Conservation (phyloP, 1,139 yeast genomes). For the Geotrichum fermentans region DNA sequence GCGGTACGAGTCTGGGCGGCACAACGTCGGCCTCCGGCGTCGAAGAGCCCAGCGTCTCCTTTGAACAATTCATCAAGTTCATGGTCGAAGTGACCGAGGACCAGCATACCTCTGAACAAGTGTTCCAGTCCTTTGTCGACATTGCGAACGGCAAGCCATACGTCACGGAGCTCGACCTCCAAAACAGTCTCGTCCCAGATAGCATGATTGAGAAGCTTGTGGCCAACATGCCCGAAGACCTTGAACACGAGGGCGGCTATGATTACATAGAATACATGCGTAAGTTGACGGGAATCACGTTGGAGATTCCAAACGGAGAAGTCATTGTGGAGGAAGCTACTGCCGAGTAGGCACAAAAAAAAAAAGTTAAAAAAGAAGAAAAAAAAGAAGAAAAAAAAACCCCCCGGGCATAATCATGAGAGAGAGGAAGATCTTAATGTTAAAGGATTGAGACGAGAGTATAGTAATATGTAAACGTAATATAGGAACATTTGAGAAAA, state of each 20-base stretch:
- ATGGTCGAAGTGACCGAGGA: slow-evolving; percentile 43
- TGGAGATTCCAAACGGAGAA: slow-evolving; percentile 8
- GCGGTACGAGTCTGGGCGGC: slow-evolving; percentile 1
- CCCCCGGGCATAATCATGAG: no score
- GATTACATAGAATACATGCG: slow-evolving; percentile 37
- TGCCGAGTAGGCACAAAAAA: background rate
- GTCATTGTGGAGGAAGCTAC: background rate
- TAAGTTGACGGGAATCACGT: slow-evolving; percentile 21
- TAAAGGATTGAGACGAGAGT: no score
- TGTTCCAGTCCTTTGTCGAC: slow-evolving; percentile 39
- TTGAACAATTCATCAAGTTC: slow-evolving; percentile 40
- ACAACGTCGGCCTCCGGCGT: background rate
- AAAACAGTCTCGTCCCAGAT: slow-evolving; percentile 38
- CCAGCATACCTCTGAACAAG: slow-evolving; percentile 41
- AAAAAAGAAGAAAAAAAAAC: background rate
- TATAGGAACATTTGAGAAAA: no score
- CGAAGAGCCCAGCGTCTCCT: slow-evolving; percentile 30
- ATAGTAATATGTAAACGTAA: no score
- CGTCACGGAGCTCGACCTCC: slow-evolving; percentile 41
- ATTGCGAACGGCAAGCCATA: slow-evolving; percentile 41
- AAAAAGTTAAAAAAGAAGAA: background rate
- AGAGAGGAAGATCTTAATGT: no score
- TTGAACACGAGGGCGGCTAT: slow-evolving; percentile 13
- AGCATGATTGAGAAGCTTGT: slow-evolving; percentile 35
- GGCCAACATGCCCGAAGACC: slow-evolving; percentile 31